Evolutionary conservation across 495 filamentous ascomycete genomes (phyloP).

Genomic region (Pyrenula massariospora): DNA sequence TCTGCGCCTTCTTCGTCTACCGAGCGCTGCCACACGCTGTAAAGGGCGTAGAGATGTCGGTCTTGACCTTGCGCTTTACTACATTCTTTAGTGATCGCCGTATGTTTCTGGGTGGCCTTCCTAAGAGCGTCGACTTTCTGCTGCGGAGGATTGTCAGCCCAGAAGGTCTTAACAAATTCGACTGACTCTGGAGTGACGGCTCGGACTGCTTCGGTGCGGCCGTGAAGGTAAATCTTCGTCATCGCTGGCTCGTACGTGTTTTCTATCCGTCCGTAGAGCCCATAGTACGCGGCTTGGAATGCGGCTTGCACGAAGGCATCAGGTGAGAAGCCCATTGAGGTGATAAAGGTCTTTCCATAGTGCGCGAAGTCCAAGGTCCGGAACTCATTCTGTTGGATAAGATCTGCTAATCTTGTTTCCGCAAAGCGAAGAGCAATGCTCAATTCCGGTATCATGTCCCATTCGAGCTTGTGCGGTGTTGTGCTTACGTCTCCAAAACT

Average conservation of each 20-base stretch:
- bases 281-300: conserved; percentile 97
- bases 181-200: conserved; percentile 70
- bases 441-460: conserved; percentile 92
- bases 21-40: conserved; percentile 86
- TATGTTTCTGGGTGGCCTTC: conserved; percentile 73
- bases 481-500: conserved; percentile 93
- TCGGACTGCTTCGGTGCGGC: conserved; percentile 87
- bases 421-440: conserved; percentile 87
- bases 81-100: conserved; percentile 70
- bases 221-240: conserved; percentile 90
- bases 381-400: conserved; percentile 96
- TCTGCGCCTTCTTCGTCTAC: conserved; percentile 57
- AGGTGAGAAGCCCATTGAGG: conserved; percentile 88
- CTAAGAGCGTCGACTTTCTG: conserved; percentile 75
- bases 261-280: conserved; percentile 86
- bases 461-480: conserved; percentile 91
- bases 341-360: conserved; percentile 97
- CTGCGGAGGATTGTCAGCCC: conserved; percentile 75
- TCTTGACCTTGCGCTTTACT: conserved; percentile 90
- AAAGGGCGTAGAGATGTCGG: conserved; percentile 85
- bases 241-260: conserved; percentile 97
- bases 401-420: conserved; percentile 84
- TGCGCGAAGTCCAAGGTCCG: conserved; percentile 76
- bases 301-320: conserved; percentile 99
- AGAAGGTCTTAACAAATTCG: conserved; percentile 87